Evolutionary conservation across 2,329 filamentous ascomycete species (phyloP).

Genomic region (Aspergillus luchuensis): DNA sequence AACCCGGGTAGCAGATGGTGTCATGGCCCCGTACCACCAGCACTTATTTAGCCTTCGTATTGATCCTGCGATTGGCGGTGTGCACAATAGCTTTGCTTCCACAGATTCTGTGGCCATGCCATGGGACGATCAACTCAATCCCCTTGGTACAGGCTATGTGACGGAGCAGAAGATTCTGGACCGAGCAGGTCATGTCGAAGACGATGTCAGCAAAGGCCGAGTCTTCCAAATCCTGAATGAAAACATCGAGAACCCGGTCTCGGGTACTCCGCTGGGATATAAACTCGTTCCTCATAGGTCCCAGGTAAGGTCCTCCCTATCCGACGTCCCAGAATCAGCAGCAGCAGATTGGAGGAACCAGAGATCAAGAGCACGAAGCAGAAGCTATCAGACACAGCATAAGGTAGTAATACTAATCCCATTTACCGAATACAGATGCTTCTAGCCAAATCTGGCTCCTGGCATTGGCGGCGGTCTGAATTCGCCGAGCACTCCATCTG

Average conservation of each 20-base stretch:
- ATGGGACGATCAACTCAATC: conserved; percentile 51
- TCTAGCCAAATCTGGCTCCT: conserved; percentile 53
- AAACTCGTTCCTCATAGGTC: conserved; percentile 57
- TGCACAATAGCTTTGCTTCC: conserved; percentile 52
- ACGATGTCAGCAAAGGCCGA: conserved; percentile 42
- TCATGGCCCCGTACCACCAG: conserved; percentile 48
- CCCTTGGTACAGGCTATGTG: conserved; percentile 54
- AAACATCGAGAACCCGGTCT: conserved; percentile 52
- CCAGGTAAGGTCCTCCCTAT: conserved; percentile 23
- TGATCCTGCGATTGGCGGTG: conserved; percentile 46
- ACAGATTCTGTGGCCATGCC: conserved; percentile 61
- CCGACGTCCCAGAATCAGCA: neutral
- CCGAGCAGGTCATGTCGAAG: conserved; percentile 49
- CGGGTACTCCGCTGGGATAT: conserved; percentile 55
- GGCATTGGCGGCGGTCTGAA: conserved; percentile 53
- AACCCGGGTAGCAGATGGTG: conserved; percentile 45
- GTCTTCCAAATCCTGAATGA: conserved; percentile 62
- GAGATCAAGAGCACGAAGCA: neutral
- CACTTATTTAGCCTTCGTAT: conserved; percentile 49
- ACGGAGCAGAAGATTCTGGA: conserved; percentile 46
- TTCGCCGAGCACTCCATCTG: conserved; percentile 56
- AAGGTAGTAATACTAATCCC: neutral
- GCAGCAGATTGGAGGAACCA: too few relatives aligned
- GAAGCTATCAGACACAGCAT: too few relatives aligned
- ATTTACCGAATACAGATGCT: conserved; percentile 45